A percentile compares a stretch with the other conserved stretches of the same genome.
These are phyloP conservation scores for Cubamyces sp. DNA, from an alignment of 768 basidiomycete genomes.

Conservation along the genomic window DNA sequence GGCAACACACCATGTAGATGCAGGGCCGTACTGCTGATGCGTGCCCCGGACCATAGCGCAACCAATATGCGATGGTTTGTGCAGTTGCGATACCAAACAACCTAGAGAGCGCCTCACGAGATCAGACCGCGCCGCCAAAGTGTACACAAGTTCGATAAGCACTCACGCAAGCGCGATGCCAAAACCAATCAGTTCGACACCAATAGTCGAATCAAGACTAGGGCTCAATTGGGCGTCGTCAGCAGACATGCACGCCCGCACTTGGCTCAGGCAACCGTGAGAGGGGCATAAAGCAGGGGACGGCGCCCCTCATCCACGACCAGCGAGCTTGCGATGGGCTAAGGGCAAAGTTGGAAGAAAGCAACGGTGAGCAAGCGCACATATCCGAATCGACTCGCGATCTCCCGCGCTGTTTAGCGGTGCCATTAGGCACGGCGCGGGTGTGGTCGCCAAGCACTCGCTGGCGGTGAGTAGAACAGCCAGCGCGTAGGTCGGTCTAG, in stretches of 20 bases:
- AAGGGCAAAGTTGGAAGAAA: no score
- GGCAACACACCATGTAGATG: conserved; percentile 5
- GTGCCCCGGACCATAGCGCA: background rate
- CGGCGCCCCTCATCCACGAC: background rate
- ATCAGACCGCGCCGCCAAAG: no score
- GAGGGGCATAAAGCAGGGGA: background rate
- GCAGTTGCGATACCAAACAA: conserved; percentile 11
- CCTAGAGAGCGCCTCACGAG: background rate
- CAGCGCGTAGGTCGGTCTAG: no score
- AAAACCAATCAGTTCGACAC: conserved; percentile 12
- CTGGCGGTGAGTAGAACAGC: no score
- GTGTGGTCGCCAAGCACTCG: no score
- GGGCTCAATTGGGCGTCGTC: background rate
- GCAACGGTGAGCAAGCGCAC: no score
- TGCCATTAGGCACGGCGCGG: no score
- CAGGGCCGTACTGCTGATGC: background rate
- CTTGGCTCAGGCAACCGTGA: background rate
- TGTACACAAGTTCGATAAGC: background rate
- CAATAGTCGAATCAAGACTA: conserved; percentile 12
- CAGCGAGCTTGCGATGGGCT: no score
- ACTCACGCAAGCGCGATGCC: conserved; percentile 12
- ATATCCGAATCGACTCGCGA: no score
- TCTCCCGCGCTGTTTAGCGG: no score
- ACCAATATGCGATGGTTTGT: conserved; percentile 6
- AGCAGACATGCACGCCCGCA: conserved; percentile 7